A percentile compares a stretch with the other conserved stretches of the same genome.
Conservation (phyloP, 768 basidiomycete species). For the Neoboletus subvelutipes region DNA sequence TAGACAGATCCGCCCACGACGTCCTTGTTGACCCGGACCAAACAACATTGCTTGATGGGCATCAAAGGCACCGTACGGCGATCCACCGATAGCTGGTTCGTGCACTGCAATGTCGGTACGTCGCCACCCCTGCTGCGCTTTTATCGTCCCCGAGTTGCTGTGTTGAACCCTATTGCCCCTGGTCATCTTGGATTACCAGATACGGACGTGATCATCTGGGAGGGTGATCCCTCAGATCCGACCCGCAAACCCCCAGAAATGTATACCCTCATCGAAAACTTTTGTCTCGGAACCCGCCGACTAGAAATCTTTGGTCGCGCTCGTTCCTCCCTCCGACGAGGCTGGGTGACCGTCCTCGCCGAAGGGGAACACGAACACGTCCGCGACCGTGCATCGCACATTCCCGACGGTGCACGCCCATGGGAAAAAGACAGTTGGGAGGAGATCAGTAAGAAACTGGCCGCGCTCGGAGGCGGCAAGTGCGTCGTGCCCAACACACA, state of each 20-base stretch:
- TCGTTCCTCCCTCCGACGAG: conserved; percentile 68
- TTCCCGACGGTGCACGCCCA: conserved; percentile 32
- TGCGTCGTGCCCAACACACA: conserved; percentile 67
- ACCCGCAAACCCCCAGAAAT: conserved; percentile 91
- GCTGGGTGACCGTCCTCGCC: conserved; percentile 88
- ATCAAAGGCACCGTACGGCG: conserved; percentile 95
- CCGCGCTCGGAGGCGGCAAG: conserved; percentile 47
- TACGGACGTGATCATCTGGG: conserved; percentile 97
- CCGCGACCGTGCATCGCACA: conserved; percentile 35
- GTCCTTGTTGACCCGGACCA: conserved; percentile 82
- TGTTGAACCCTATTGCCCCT: background rate
- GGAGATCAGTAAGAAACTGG: conserved; percentile 51
- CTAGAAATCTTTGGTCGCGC: conserved; percentile 85
- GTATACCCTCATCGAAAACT: conserved; percentile 95
- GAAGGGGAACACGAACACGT: conserved; percentile 60
- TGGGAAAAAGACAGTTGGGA: conserved; percentile 73
- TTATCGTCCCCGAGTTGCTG: background rate
- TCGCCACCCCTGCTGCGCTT: background rate
- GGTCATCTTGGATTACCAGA: conserved; percentile 45
- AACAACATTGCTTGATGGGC: conserved; percentile 96
- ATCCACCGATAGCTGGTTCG: conserved; percentile 94
- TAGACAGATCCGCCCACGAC: conserved; percentile 86
- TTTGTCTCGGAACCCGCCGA: conserved; percentile 89
- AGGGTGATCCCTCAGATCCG: conserved; percentile 83
- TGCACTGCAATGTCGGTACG: conserved; percentile 96